Evolutionary conservation across 805 yeast genomes (phyloP), one percentile per base, ranked within the genome.

Genomic region (Scheffersomyces lignosus): DNA sequence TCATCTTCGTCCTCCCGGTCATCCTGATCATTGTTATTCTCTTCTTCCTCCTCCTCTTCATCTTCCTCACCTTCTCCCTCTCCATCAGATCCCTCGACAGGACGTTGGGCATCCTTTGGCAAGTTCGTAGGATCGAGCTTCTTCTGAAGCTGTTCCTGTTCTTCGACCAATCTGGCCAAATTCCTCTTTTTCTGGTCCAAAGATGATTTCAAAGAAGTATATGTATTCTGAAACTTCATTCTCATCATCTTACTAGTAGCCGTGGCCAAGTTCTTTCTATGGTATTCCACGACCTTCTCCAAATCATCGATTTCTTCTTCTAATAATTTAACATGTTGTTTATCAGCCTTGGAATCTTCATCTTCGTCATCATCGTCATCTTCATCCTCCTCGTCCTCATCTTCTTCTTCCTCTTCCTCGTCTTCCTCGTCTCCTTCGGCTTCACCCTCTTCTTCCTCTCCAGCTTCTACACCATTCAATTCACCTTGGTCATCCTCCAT

Each of bases 241-340:
- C 83, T 80, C 78, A 93, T 74, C 64, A 91, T 83, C 49, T 91
- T 90, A 55, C 88, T 88, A 33, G 80, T 73, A 3, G 90, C 89
- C 5, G 81, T 80, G 15, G 73, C 78, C 33, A 87, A 76, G 50
- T 86, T 89, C 31, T 72, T 71, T 56, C 78, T 79, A 52, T 91
- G 90, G 50, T 81, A 83, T 37, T 74, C 78, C 34, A 93, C 83
- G 0, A 91, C 89, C 33, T 58, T 60, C 55, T 86, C 89, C 42
- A 93, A 71, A 53, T 93, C 99, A 5, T 72, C 64, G 39, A 93
- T 81, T 58, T 90, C 97, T 60, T 91, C 98, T 43, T 78, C 79
- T 38, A 93, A 66, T 47, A 88, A 72, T 51, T 86, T 89, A 47
- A 57, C 87, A 62, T 65, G 52, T 58, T 70, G 61, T 64, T 81